phyloP scores from a whole-genome alignment of 2,329 filamentous ascomycete species.

The Ophiostoma pallidulum region DNA sequence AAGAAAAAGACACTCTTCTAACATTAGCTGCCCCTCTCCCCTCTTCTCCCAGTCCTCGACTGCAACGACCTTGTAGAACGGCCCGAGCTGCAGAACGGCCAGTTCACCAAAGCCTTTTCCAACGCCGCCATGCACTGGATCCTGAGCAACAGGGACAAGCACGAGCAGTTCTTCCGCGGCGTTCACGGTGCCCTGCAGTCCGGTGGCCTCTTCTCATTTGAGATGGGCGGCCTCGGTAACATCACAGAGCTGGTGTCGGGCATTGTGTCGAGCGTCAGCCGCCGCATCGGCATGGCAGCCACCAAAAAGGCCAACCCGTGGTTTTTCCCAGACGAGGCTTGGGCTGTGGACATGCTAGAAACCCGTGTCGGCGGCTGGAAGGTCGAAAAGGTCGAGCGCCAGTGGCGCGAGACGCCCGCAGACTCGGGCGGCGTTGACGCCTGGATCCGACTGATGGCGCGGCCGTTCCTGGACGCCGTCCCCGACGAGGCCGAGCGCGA shows the following conservation, averaged over 20 bases:
- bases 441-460: slow-evolving; percentile 57
- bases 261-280: slow-evolving; percentile 42
- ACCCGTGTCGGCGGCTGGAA: slow-evolving; percentile 36
- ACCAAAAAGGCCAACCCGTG: slow-evolving; percentile 49
- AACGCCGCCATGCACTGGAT: slow-evolving; percentile 63
- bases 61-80: slow-evolving; percentile 30
- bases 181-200: slow-evolving; percentile 43
- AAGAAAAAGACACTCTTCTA: too few species aligned
- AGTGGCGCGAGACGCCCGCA: slow-evolving; percentile 55
- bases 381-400: slow-evolving; percentile 47
- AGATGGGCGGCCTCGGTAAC: slow-evolving; percentile 65
- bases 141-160: slow-evolving; percentile 35
- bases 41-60: slow-evolving; percentile 35
- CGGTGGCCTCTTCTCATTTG: slow-evolving; percentile 53
- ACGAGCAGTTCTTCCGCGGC: slow-evolving; percentile 42
- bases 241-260: slow-evolving; percentile 52
- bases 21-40: too few species aligned
- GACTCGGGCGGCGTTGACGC: slow-evolving; percentile 52
- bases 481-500: slow-evolving; percentile 37
- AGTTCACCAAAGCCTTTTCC: slow-evolving; percentile 51
- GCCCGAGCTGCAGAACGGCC: slow-evolving; percentile 27
- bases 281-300: slow-evolving; percentile 39
- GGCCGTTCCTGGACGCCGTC: slow-evolving; percentile 46
- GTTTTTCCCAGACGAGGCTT: slow-evolving; percentile 61
- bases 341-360: slow-evolving; percentile 38